Evolutionary conservation across 805 yeast species (phyloP).

Genomic region (Pichia cephalocereana): DNA sequence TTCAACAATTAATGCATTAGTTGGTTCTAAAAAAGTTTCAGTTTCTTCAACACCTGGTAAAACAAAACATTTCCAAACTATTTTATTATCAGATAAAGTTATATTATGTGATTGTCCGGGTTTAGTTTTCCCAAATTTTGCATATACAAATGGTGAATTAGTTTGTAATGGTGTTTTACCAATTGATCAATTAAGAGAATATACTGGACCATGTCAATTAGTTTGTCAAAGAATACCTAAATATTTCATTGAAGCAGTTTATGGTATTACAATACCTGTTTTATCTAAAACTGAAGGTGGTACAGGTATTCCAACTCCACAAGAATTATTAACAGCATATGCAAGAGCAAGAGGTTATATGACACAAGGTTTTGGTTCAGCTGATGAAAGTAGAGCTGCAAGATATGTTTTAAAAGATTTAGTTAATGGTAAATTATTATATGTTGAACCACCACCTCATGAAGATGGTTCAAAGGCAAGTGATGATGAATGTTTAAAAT

Average conservation of each 20-base stretch:
- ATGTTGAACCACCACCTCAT: constrained; percentile 81
- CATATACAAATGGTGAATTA: constrained; percentile 90
- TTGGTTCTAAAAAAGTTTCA: constrained; percentile 95
- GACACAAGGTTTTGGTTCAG: constrained; percentile 96
- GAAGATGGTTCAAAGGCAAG: constrained; percentile 45
- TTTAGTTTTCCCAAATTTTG: constrained; percentile 95
- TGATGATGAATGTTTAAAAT: constrained; percentile 47
- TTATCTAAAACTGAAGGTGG: constrained; percentile 82
- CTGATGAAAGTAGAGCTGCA: constrained; percentile 93
- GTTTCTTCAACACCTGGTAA: constrained; percentile 98
- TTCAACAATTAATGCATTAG: constrained; percentile 94
- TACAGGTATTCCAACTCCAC: constrained; percentile 78
- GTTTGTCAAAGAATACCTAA: constrained; percentile 87
- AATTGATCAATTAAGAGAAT: constrained; percentile 91
- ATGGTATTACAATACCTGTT: constrained; percentile 83
- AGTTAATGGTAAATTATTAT: constrained; percentile 83
- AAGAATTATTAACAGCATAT: constrained; percentile 81
- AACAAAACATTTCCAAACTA: constrained; percentile 97
- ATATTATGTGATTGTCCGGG: constrained; percentile 98
- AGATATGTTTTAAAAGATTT: constrained; percentile 89
- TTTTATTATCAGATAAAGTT: constrained; percentile 71
- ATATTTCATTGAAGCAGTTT: constrained; percentile 77
- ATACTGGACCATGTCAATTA: constrained; percentile 77
- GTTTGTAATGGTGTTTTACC: constrained; percentile 99
- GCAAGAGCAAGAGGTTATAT: constrained; percentile 95